Conservation (phyloP, 305 asterid genomes). For the Fraxinus floribunda region DNA sequence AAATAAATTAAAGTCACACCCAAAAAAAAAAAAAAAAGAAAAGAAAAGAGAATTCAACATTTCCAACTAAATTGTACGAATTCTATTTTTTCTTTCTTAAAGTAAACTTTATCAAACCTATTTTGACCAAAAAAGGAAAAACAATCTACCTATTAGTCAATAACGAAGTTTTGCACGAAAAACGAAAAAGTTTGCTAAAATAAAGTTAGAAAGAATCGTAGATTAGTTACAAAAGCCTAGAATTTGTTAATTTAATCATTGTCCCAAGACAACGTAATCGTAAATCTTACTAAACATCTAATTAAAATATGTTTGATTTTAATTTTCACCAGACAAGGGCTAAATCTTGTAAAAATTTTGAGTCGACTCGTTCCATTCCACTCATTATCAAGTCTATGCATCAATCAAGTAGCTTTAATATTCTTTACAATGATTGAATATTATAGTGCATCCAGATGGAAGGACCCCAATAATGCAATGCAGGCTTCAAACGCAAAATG, state of each 20-base stretch:
- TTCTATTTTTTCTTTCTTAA: neutral
- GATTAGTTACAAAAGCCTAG: neutral
- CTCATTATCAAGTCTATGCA: too few relatives aligned
- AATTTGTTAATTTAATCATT: neutral
- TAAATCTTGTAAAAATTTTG: neutral
- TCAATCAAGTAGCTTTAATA: neutral
- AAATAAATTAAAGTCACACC: too few relatives aligned
- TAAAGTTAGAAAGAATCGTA: neutral
- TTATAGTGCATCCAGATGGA: neutral
- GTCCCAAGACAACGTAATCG: neutral
- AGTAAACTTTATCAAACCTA: neutral
- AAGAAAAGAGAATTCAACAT: too few relatives aligned
- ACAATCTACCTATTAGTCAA: neutral
- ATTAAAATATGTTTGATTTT: too few relatives aligned
- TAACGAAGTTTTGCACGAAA: neutral
- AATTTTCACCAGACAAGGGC: neutral
- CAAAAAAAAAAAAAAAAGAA: too few relatives aligned
- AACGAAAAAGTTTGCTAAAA: neutral
- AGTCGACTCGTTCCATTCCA: neutral
- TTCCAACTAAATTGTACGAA: neutral
- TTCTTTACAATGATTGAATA: neutral
- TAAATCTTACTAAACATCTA: too few relatives aligned
- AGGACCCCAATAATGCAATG: neutral
- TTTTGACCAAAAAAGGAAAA: too few relatives aligned
- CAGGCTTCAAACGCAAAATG: neutral